phyloP scores from a whole-genome alignment of 805 yeast genomes.

The Candida saitoana region DNA sequence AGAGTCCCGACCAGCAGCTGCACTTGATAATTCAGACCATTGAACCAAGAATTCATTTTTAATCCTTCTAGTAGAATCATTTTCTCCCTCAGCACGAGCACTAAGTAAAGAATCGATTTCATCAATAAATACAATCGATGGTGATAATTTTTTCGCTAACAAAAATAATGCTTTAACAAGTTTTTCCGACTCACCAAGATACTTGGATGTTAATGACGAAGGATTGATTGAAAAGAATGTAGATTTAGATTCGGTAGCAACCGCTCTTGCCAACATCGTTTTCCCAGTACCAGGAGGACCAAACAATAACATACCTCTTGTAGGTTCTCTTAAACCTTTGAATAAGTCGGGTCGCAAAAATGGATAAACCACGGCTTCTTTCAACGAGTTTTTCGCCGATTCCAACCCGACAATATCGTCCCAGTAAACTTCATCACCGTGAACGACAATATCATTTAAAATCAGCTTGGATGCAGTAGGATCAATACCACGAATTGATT shows the following conservation, averaged over 20 bases:
- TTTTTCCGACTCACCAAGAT: slow-evolving; percentile 90
- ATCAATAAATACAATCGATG: slow-evolving; percentile 91
- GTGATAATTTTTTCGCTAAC: slow-evolving; percentile 80
- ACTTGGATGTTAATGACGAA: slow-evolving; percentile 82
- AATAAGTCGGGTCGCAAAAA: slow-evolving; percentile 90
- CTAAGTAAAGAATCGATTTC: slow-evolving; percentile 91
- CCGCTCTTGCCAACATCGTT: slow-evolving; percentile 95
- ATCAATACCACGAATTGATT: slow-evolving; percentile 69
- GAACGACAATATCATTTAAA: slow-evolving; percentile 79
- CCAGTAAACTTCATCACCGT: slow-evolving; percentile 92
- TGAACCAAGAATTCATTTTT: slow-evolving; percentile 91
- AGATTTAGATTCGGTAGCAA: slow-evolving; percentile 90
- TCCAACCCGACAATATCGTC: slow-evolving; percentile 92
- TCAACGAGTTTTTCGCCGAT: slow-evolving; percentile 80
- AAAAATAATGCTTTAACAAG: slow-evolving; percentile 83
- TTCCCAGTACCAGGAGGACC: slow-evolving; percentile 99
- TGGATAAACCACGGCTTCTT: slow-evolving; percentile 95
- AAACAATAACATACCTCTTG: slow-evolving; percentile 90
- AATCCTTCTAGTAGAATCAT: slow-evolving; percentile 84
- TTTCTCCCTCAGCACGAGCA: slow-evolving; percentile 70
- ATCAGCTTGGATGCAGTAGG: slow-evolving; percentile 76
- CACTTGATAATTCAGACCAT: slow-evolving; percentile 89
- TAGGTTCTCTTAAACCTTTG: slow-evolving; percentile 87
- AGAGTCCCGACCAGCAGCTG: slow-evolving; percentile 66
- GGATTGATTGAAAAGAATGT: slow-evolving; percentile 91